Evolutionary conservation across 1,139 yeast genomes (phyloP).

Genomic region (Entelexis sorbosivorans): DNA sequence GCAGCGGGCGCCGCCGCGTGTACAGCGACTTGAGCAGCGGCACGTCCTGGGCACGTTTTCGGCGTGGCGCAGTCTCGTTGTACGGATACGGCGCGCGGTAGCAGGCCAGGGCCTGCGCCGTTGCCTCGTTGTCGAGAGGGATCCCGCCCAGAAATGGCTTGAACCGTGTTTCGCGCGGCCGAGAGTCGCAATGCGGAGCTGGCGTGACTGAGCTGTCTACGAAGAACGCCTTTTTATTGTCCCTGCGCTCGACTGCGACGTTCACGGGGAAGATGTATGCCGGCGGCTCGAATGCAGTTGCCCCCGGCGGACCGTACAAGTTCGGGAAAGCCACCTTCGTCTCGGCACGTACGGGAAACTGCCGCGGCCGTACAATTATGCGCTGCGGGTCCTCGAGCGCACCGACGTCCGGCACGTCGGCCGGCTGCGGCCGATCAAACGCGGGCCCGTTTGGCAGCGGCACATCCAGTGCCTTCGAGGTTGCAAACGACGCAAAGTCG

Average conservation of each 20-base stretch:
- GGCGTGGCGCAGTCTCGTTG: slow-evolving; percentile 58
- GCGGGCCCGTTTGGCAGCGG: slow-evolving; percentile 94
- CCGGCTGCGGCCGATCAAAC: slow-evolving; percentile 75
- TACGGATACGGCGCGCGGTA: slow-evolving; percentile 83
- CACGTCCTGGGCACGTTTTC: slow-evolving; percentile 80
- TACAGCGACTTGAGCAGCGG: slow-evolving; percentile 62
- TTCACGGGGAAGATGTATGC: slow-evolving; percentile 52
- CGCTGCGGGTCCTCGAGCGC: slow-evolving; percentile 86
- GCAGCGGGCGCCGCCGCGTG: slow-evolving; percentile 60
- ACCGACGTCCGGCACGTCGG: slow-evolving; percentile 54
- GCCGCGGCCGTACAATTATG: slow-evolving; percentile 54
- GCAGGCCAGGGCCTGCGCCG: slow-evolving; percentile 44
- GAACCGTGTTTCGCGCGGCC: background rate
- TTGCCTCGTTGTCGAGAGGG: slow-evolving; percentile 34
- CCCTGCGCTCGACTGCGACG: slow-evolving; percentile 9
- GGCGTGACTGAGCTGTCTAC: slow-evolving; percentile 11
- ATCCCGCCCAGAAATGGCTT: slow-evolving; percentile 42
- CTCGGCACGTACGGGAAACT: slow-evolving; percentile 58
- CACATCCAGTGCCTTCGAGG: slow-evolving; percentile 80
- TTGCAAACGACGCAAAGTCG: slow-evolving; percentile 65
- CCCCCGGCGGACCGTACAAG: slow-evolving; percentile 55
- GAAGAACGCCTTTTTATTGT: slow-evolving; percentile 13
- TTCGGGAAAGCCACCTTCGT: slow-evolving; percentile 79
- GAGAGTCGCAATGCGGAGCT: slow-evolving; percentile 25
- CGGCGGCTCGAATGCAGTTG: slow-evolving; percentile 41